These are phyloP conservation scores for Pseudozyma tsukubaensis DNA, from an alignment of 1,284 basidiomycete species.

Conservation along the genomic window DNA sequence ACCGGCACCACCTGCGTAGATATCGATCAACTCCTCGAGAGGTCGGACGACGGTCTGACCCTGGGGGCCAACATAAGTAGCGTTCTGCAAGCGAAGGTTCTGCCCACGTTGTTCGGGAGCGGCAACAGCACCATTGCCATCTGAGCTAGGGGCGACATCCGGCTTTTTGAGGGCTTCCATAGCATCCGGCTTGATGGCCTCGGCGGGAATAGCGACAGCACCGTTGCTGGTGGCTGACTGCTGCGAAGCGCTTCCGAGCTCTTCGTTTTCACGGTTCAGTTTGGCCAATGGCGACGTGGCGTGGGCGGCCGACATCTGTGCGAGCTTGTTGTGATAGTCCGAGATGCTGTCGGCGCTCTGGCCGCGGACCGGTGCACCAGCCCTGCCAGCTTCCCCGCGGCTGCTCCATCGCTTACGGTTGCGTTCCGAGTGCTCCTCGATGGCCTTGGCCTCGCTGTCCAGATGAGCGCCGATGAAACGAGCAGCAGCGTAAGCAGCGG, in stretches of 20 bases:
- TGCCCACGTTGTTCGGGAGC: constrained; percentile 31
- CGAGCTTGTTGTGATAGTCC: constrained; percentile 70
- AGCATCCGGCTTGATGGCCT: constrained; percentile 37
- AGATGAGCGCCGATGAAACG: constrained; percentile 67
- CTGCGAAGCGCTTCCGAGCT: constrained; percentile 18
- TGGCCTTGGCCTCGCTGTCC: constrained; percentile 46
- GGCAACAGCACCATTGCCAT: constrained; percentile 45
- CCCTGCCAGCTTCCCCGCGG: constrained; percentile 26
- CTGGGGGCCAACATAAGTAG: constrained; percentile 44
- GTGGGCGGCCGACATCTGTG: constrained; percentile 37
- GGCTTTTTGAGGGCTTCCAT: constrained; percentile 27
- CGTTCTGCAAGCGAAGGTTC: constrained; percentile 42
- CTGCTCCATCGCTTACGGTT: constrained; percentile 28
- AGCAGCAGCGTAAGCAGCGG: constrained; percentile 67
- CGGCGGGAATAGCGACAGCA: constrained; percentile 42
- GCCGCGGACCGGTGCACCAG: constrained; percentile 14
- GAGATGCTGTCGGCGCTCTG: constrained; percentile 37
- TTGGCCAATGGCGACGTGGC: constrained; percentile 39
- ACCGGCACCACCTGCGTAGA: constrained; percentile 82
- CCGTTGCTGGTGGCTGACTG: constrained; percentile 8
- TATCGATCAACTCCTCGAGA: constrained; percentile 83
- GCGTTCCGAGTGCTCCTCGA: constrained; percentile 39
- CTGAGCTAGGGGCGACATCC: constrained; percentile 42
- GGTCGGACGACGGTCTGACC: constrained; percentile 66
- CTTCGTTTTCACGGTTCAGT: constrained; percentile 32